These are phyloP conservation scores for Neofusicoccum ribis DNA, from an alignment of 2,329 filamentous ascomycete species.

Conservation along the genomic window DNA sequence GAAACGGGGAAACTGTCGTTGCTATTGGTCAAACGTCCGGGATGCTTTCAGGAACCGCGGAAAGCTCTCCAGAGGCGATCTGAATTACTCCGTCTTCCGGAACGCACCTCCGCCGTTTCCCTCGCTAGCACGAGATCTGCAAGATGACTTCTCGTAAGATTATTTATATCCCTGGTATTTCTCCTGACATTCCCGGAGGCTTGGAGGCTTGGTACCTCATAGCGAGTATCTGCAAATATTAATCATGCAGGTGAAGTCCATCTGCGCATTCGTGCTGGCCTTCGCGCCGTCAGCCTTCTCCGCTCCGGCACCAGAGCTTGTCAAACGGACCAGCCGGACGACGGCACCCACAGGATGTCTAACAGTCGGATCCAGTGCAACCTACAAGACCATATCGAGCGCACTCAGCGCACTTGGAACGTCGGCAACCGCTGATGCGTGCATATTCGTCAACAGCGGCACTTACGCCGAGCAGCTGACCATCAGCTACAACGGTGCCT, in stretches of 20 bases:
- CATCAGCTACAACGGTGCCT: constrained; percentile 50
- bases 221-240: no score
- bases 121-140: not conserved
- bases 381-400: constrained; percentile 54
- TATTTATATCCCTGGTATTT: not conserved
- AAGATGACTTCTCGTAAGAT: not conserved
- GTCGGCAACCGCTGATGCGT: constrained; percentile 49
- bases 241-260: not conserved
- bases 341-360: constrained; percentile 53
- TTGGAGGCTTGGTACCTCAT: no score
- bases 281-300: not conserved
- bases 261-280: not conserved
- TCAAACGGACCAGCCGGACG: constrained; percentile 33
- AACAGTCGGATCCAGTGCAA: constrained; percentile 43
- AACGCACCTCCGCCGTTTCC: not conserved
- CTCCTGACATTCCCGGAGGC: no score
- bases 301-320: not conserved
- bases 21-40: not conserved
- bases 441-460: constrained; percentile 63
- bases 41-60: not conserved
- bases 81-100: not conserved
- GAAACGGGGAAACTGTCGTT: not conserved
- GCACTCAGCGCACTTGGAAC: constrained; percentile 62
- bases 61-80: not conserved
- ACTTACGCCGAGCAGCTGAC: constrained; percentile 64